A percentile compares a stretch with the other conserved stretches of the same genome.
These are phyloP conservation scores for Akanthomyces muscarius DNA, from an alignment of 2,329 filamentous ascomycete species.

Conservation along the genomic window DNA sequence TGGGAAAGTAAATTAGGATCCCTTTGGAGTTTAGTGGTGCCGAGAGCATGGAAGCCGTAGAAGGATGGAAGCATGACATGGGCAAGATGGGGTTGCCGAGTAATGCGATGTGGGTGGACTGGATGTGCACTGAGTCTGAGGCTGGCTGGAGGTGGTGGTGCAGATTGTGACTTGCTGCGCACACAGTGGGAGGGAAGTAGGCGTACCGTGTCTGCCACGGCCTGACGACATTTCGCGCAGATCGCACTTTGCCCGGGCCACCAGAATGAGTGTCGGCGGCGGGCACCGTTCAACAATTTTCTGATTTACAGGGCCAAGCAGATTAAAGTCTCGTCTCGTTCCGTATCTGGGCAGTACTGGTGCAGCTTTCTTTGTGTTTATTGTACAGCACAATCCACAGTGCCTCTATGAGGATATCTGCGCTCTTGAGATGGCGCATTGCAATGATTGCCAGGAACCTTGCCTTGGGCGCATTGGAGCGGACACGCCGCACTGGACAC, in stretches of 20 bases:
- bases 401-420: neutral
- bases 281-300: neutral
- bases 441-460: neutral
- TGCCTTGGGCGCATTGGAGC: neutral
- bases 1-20: neutral
- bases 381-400: too few relatives aligned
- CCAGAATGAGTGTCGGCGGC: neutral
- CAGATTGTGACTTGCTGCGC: neutral
- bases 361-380: neutral
- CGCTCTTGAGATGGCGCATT: neutral
- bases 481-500: neutral
- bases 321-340: too few relatives aligned
- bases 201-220: neutral
- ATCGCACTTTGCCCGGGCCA: conserved; percentile 6
- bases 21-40: neutral
- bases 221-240: conserved; percentile 13
- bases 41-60: conserved; percentile 10
- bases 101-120: neutral
- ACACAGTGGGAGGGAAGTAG: neutral
- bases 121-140: neutral
- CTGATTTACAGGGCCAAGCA: too few relatives aligned
- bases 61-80: conserved; percentile 3
- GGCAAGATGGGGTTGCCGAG: neutral
- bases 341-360: neutral
- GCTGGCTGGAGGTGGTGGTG: neutral